Conservation (phyloP, 108 stramenopile species). For the Pseudonitzschia multistriata region DNA sequence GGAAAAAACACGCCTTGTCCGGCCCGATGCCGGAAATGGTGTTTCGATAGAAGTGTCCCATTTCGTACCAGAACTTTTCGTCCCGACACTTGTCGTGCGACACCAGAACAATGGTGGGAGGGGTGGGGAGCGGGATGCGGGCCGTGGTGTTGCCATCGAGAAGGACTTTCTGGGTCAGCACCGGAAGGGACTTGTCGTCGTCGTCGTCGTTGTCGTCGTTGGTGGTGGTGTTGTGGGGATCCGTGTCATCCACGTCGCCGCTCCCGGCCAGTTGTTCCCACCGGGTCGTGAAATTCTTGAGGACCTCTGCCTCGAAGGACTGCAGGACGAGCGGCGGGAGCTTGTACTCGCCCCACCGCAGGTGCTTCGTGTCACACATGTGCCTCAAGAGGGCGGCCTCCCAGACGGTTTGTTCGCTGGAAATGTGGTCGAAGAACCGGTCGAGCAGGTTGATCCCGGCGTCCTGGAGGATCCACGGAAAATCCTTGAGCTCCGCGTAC, state of each 20-base stretch:
- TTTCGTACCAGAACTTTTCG: constrained; percentile 9
- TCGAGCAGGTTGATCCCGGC: constrained; percentile 7
- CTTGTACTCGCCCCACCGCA: constrained; percentile 7
- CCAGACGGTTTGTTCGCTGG: constrained; percentile 4
- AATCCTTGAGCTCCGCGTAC: constrained; percentile 56
- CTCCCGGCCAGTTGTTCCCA: constrained; percentile 9
- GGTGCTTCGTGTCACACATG: constrained; percentile 16
- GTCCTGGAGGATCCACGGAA: constrained; percentile 10
- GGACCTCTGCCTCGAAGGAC: constrained; percentile 8
- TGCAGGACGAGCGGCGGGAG: constrained; percentile 13
- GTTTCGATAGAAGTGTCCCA: constrained; percentile 5
- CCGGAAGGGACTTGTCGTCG: not conserved
- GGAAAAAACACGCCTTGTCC: constrained; percentile 11
- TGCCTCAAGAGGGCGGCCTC: not conserved
- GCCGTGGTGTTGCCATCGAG: not conserved
- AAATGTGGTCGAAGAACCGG: constrained; percentile 9
- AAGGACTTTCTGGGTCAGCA: not conserved
- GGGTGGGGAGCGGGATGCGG: not conserved
- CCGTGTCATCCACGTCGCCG: not conserved
- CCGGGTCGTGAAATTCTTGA: not conserved
- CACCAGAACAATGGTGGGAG: constrained; percentile 10
- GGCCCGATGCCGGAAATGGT: not conserved
- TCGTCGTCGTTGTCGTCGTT: not conserved
- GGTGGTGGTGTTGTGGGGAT: not conserved
- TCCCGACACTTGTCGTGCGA: constrained; percentile 2